Evolutionary conservation across 305 asterid species (phyloP).

Genomic region (Solanum hybrid): DNA sequence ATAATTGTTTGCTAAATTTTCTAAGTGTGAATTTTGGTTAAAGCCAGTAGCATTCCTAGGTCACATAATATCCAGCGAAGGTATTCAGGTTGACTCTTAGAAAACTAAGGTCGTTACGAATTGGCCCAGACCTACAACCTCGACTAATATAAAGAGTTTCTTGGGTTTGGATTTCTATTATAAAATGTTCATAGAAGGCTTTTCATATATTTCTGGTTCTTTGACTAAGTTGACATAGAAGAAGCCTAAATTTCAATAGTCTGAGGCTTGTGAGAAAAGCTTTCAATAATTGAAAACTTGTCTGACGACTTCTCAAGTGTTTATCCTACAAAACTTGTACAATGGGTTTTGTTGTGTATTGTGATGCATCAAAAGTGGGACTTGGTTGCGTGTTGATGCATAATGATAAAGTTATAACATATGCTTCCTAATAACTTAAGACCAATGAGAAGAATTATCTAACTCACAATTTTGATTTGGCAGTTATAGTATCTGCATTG

Average conservation of each 20-base stretch:
- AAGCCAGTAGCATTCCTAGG: background rate
- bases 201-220: background rate
- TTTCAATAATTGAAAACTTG: no score
- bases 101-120: background rate
- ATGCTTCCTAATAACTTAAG: background rate
- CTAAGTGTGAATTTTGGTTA: background rate
- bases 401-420: background rate
- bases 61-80: background rate
- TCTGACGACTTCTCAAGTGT: background rate
- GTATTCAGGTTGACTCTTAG: background rate
- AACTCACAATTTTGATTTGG: background rate
- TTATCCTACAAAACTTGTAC: background rate
- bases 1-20: no score
- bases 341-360: background rate
- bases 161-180: background rate
- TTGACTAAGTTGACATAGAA: background rate
- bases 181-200: background rate
- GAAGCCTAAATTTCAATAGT: background rate
- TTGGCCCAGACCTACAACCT: background rate
- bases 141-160: background rate
- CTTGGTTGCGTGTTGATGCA: background rate
- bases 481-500: background rate
- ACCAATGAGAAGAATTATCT: background rate
- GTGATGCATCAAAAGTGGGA: background rate
- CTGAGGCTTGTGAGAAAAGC: background rate